These are phyloP conservation scores for Solanum virginianum DNA, from an alignment of 257 asterid genomes.

Conservation along the genomic window DNA sequence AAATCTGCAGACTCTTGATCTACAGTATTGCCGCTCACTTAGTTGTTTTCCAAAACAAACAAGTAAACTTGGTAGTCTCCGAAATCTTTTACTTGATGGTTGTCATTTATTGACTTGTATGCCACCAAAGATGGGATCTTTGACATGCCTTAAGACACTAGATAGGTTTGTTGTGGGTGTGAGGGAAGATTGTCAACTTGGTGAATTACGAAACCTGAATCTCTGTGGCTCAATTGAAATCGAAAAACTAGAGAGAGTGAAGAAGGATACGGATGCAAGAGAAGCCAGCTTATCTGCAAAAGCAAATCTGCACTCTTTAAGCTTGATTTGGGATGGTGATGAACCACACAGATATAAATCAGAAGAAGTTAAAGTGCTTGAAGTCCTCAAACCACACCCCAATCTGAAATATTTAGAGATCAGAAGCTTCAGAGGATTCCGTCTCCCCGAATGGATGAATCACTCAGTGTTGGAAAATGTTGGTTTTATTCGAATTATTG, in stretches of 20 bases:
- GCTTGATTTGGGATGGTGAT: background rate
- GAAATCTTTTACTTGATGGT: background rate
- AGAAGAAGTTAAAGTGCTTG: background rate
- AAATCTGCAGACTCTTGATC: background rate
- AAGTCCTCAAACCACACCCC: background rate
- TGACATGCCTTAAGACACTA: background rate
- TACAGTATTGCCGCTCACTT: accelerated
- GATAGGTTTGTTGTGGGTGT: accelerated
- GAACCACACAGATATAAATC: background rate
- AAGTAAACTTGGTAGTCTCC: background rate
- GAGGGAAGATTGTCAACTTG: background rate
- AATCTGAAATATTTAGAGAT: accelerated
- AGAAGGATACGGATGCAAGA: background rate
- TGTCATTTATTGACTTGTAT: accelerated
- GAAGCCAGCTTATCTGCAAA: background rate
- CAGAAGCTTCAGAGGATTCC: background rate
- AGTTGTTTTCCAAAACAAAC: background rate
- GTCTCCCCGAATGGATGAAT: background rate
- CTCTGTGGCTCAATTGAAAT: background rate
- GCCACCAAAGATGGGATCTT: background rate
- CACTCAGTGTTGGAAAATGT: background rate
- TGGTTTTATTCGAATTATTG: accelerated
- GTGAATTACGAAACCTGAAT: background rate
- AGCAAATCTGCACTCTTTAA: background rate
- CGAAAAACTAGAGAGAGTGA: background rate